A percentile compares a stretch with the other conserved stretches of the same genome.
phyloP scores from a whole-genome alignment of 805 yeast genomes.

The Cyberlindnera amylophila region DNA sequence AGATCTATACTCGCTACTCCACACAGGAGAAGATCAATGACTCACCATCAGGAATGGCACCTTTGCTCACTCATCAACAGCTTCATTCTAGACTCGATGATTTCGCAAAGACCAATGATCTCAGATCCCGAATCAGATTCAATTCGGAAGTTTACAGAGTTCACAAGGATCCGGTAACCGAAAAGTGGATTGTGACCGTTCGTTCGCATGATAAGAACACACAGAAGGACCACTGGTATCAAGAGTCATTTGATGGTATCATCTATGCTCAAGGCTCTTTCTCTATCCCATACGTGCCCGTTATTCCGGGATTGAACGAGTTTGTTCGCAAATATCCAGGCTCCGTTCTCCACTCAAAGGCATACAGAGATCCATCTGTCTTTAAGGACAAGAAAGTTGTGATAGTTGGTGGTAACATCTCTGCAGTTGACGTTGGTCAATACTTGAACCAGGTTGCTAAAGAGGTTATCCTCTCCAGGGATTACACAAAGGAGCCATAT shows the following conservation, averaged over 20 bases:
- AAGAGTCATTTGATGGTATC: constrained; percentile 50
- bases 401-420: constrained; percentile 42
- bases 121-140: constrained; percentile 34
- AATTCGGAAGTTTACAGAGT: constrained; percentile 39
- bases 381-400: constrained; percentile 40
- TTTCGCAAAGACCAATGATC: constrained; percentile 28
- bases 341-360: constrained; percentile 48
- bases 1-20: constrained; percentile 34
- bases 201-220: constrained; percentile 16
- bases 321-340: constrained; percentile 40
- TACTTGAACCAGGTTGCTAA: constrained; percentile 35
- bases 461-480: constrained; percentile 61
- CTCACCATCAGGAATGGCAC: constrained; percentile 1
- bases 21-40: constrained; percentile 27
- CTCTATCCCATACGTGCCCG: constrained; percentile 53
- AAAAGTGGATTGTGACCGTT: constrained; percentile 38
- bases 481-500: constrained; percentile 60
- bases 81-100: constrained; percentile 27
- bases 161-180: constrained; percentile 20
- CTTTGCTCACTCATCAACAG: constrained; percentile 38
- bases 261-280: constrained; percentile 58
- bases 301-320: constrained; percentile 42
- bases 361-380: constrained; percentile 39
- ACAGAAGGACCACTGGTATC: constrained; percentile 37
- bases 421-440: constrained; percentile 42